These are phyloP conservation scores for Fusarium longipes DNA, from an alignment of 2,329 filamentous ascomycete species.

Conservation along the genomic window DNA sequence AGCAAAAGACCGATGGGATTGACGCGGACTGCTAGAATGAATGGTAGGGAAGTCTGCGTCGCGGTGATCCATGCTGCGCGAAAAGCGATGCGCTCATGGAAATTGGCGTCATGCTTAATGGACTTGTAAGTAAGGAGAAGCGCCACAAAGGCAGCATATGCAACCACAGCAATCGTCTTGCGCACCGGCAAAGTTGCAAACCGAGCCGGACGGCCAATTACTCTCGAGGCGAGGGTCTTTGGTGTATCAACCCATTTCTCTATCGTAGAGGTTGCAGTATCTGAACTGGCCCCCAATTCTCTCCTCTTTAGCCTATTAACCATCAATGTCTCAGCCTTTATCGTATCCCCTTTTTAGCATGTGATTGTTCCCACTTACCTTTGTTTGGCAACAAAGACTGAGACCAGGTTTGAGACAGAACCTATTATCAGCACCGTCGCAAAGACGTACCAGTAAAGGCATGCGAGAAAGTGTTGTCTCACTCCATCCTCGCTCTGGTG, in stretches of 20 bases:
- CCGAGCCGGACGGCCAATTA: constrained; percentile 25
- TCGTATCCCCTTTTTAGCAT: not conserved
- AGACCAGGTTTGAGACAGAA: constrained; percentile 28
- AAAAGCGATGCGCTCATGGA: constrained; percentile 43
- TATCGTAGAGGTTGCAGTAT: constrained; percentile 21
- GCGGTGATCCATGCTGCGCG: constrained; percentile 44
- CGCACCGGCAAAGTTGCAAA: constrained; percentile 31
- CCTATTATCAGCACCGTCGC: constrained; percentile 30
- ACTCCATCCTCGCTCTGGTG: constrained; percentile 41
- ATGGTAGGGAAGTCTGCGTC: constrained; percentile 42
- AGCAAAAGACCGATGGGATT: constrained; percentile 43
- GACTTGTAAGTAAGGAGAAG: constrained; percentile 43
- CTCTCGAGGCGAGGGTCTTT: constrained; percentile 9
- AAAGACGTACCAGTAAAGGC: constrained; percentile 44
- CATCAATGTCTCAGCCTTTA: not conserved
- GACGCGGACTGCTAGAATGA: constrained; percentile 39
- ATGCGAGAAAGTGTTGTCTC: constrained; percentile 43
- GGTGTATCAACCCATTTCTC: constrained; percentile 35
- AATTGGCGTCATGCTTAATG: constrained; percentile 45
- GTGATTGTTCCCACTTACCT: constrained; percentile 30
- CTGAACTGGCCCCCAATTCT: constrained; percentile 25
- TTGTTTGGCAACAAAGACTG: constrained; percentile 38
- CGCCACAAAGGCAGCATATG: constrained; percentile 38
- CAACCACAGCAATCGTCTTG: constrained; percentile 24
- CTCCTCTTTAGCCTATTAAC: constrained; percentile 31